These are phyloP conservation scores for Phaeoacremonium minimum DNA, from an alignment of 2,329 filamentous ascomycete species.

Conservation along the genomic window DNA sequence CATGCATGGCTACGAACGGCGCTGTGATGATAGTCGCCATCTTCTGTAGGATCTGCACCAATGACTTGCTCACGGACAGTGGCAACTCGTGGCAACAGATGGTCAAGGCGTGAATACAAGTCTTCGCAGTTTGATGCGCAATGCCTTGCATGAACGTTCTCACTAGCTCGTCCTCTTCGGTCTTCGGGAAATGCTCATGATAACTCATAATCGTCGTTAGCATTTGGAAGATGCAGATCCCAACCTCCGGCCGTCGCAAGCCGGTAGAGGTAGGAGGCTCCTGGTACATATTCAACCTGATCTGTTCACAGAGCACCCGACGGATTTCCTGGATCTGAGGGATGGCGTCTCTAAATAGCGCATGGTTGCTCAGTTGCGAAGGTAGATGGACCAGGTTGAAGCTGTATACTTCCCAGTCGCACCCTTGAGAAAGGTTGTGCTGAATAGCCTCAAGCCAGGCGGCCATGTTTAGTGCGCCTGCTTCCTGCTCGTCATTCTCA, in stretches of 20 bases:
- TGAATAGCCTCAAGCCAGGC: constrained; percentile 76
- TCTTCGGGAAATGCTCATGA: constrained; percentile 76
- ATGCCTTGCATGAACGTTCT: constrained; percentile 83
- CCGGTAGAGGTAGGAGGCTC: constrained; percentile 78
- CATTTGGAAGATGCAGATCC: constrained; percentile 81
- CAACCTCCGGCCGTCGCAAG: constrained; percentile 81
- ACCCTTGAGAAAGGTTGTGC: constrained; percentile 67
- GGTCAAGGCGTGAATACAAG: constrained; percentile 89
- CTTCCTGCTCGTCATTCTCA: constrained; percentile 16
- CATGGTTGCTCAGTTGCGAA: constrained; percentile 84
- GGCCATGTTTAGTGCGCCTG: constrained; percentile 52
- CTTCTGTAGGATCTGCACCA: constrained; percentile 82
- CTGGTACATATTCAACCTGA: constrained; percentile 71
- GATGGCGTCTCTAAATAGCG: constrained; percentile 72
- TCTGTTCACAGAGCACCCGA: constrained; percentile 74
- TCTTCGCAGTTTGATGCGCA: constrained; percentile 81
- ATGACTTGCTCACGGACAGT: constrained; percentile 76
- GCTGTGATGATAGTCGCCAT: constrained; percentile 97
- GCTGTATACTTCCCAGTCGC: constrained; percentile 90
- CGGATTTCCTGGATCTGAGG: constrained; percentile 73
- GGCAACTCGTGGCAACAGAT: constrained; percentile 95
- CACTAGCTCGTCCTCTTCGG: constrained; percentile 86
- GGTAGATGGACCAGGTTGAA: constrained; percentile 83
- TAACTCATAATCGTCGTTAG: constrained; percentile 89
- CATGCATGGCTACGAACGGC: constrained; percentile 85